phyloP scores from a whole-genome alignment of 1,284 basidiomycete species.

The Crepidotus sp. region DNA sequence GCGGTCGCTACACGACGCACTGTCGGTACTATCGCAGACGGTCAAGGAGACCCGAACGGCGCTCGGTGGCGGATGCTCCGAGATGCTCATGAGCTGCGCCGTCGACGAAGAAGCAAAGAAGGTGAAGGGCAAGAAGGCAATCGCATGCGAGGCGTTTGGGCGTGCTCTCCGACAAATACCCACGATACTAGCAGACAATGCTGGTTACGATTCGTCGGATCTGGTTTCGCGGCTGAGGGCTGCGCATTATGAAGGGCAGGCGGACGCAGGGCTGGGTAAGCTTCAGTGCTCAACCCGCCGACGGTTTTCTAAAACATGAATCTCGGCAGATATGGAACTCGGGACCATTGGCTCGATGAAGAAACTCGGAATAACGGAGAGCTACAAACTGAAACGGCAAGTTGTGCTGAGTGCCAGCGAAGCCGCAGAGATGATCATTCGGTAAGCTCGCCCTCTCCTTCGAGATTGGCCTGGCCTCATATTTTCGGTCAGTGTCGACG shows the following conservation, averaged over 20 bases:
- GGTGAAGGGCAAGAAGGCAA: conserved; percentile 90
- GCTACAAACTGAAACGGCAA: conserved; percentile 95
- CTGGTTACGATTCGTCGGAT: conserved; percentile 95
- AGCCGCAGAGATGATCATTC: conserved; percentile 97
- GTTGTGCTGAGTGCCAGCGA: conserved; percentile 93
- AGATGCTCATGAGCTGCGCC: conserved; percentile 95
- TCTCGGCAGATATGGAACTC: conserved; percentile 69
- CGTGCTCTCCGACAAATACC: conserved; percentile 91
- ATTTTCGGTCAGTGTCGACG: conserved; percentile 43
- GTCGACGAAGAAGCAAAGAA: conserved; percentile 85
- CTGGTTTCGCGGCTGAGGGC: conserved; percentile 86
- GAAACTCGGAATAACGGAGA: conserved; percentile 85
- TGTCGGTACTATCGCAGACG: conserved; percentile 95
- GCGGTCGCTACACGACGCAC: conserved; percentile 93
- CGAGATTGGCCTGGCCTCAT: not conserved
- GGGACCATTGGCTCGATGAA: conserved; percentile 86
- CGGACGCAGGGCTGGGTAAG: conserved; percentile 80
- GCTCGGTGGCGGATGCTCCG: conserved; percentile 93
- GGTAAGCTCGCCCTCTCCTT: conserved; percentile 47
- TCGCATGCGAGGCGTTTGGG: conserved; percentile 89
- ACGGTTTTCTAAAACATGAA: not conserved
- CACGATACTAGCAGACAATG: conserved; percentile 95
- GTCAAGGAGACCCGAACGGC: conserved; percentile 94
- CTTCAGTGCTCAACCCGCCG: conserved; percentile 13
- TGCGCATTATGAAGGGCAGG: conserved; percentile 86